Evolutionary conservation across 1,284 basidiomycete genomes (phyloP), one percentile per base, ranked within the genome.

Genomic region (Xanthoconium separans): DNA sequence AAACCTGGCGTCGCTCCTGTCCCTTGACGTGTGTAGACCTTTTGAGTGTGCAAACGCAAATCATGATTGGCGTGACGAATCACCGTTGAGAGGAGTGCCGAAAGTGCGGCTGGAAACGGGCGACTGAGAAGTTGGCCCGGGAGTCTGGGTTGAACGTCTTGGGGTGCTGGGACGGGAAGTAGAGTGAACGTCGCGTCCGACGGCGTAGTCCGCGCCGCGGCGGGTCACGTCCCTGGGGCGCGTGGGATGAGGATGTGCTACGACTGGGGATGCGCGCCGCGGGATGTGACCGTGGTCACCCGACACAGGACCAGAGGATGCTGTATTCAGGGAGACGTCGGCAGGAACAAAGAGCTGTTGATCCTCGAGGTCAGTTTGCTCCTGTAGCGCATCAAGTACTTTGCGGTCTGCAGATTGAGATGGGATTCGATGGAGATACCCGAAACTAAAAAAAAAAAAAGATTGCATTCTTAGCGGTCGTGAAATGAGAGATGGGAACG

Each of bases 401-500:
- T 78, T 73, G 42, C 77, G 78, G 57, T 83, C 80, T 31, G 74
- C 70, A 9, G 82, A 76, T 45, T 84, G 77, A 30, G 84, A 77
- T 2, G 94, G 95, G 65, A 97, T 95, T 51, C 95, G 85, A 71
- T 98, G 95, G 18, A 98, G 75, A 22, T 96, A 80, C 3, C 95
- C 88, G 65, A 86, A 91, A 7, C 89, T 87, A 58, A 34, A 56
- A 18, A 47, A 34, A 27, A 29, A 31, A 46, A n/a, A n/a, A n/a
- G n/a, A n/a, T n/a, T n/a, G 49, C 52, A 6, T 31, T 47, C n/a
- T 34, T 31, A 16, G 29, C 27, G 34, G 33, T 61, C 52, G 31
- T 47, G 54, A 27, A 33, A 53, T 6, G 45, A 40, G 34, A 37
- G 42, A 57, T 41, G 30, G 44, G 51, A 47, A 74, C 89, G 59